Percentiles rank a stretch among this genome's conserved stretches.
Conservation (phyloP, 2,329 filamentous ascomycete genomes). For the Verticillium nubilum region DNA sequence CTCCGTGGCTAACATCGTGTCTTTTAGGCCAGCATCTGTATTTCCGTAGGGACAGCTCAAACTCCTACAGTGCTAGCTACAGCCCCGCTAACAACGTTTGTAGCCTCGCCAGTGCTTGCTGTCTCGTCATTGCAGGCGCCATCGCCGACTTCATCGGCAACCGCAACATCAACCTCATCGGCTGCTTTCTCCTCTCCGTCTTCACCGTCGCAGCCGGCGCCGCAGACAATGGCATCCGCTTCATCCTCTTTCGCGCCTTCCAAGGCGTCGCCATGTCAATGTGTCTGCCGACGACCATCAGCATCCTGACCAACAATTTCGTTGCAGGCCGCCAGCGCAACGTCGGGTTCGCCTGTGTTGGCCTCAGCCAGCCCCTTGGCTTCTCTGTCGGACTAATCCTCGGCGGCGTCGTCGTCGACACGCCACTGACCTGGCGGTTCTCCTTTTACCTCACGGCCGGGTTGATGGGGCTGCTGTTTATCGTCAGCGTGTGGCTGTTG, state of each 20-base stretch:
- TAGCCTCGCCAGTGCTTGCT: not conserved
- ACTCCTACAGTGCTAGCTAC: not conserved
- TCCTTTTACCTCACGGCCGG: constrained; percentile 9
- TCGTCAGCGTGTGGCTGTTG: constrained; percentile 31
- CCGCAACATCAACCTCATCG: constrained; percentile 7
- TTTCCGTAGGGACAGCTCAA: not conserved
- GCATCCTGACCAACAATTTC: constrained; percentile 10
- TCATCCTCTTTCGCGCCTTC: constrained; percentile 10
- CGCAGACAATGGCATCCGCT: constrained; percentile 5
- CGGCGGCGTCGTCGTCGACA: constrained; percentile 10
- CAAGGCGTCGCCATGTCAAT: constrained; percentile 10
- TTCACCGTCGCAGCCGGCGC: constrained; percentile 9
- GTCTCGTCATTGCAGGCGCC: constrained; percentile 4
- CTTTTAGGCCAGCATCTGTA: not conserved
- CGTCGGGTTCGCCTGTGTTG: constrained; percentile 24
- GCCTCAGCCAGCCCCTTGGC: constrained; percentile 10
- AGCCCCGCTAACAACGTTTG: not conserved
- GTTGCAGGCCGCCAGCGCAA: constrained; percentile 14
- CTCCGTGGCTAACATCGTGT: not conserved
- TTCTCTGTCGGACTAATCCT: constrained; percentile 9
- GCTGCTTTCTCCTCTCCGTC: constrained; percentile 7
- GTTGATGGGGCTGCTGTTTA: constrained; percentile 32
- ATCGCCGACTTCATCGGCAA: constrained; percentile 10
- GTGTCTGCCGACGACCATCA: constrained; percentile 10
- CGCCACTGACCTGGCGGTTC: constrained; percentile 8